Evolutionary conservation across 495 filamentous ascomycete species (phyloP).

Genomic region (Darksidea phi): DNA sequence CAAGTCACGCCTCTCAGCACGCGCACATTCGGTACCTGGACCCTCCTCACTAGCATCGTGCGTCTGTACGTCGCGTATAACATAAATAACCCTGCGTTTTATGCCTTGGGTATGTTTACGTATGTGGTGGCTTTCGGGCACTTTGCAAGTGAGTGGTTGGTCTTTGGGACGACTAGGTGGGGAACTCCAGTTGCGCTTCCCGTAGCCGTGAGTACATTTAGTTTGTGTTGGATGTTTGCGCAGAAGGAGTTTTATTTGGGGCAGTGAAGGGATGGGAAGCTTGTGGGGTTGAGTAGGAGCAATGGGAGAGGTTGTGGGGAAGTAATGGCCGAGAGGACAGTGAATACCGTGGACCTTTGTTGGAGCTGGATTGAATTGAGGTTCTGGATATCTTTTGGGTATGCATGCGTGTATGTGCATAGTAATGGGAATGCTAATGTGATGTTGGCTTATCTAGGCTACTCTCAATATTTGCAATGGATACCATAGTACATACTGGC

Average conservation of each 20-base stretch:
- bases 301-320: no score
- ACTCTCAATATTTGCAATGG: no score
- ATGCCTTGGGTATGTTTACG: slow-evolving; percentile 76
- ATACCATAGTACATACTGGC: no score
- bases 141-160: slow-evolving; percentile 76
- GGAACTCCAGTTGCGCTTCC: slow-evolving; percentile 70
- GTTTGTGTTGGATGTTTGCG: slow-evolving; percentile 76
- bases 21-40: slow-evolving; percentile 91
- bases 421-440: no score
- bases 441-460: no score
- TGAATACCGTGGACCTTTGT: no score
- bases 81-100: slow-evolving; percentile 65
- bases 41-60: slow-evolving; percentile 69
- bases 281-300: no score
- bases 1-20: slow-evolving; percentile 70
- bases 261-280: slow-evolving; percentile 6
- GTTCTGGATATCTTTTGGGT: no score
- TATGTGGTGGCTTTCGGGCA: slow-evolving; percentile 77
- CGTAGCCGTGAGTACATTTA: slow-evolving; percentile 66
- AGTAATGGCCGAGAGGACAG: no score
- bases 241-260: slow-evolving; percentile 65
- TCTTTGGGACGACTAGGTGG: slow-evolving; percentile 69
- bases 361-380: no score
- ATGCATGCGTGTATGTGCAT: no score
- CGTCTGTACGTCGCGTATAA: slow-evolving; percentile 85